Percentiles rank a stretch among this genome's conserved stretches.
These are phyloP conservation scores for Aspergillus calidoustus DNA, from an alignment of 2,329 filamentous ascomycete species.

Conservation along the genomic window DNA sequence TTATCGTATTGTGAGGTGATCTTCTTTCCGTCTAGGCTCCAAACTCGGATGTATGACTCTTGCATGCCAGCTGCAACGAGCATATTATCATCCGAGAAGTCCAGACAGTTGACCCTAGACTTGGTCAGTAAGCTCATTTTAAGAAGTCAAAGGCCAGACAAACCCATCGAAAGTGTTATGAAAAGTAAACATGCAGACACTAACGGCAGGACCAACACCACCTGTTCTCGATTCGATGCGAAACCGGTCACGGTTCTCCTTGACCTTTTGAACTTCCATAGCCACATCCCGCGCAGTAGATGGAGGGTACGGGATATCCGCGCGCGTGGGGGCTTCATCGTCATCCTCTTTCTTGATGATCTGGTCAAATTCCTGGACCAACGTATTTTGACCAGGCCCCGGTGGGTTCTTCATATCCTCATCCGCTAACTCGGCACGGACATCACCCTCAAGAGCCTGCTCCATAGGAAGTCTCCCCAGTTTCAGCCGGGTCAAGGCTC, in stretches of 20 bases:
- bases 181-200: constrained; percentile 97
- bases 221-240: constrained; percentile 83
- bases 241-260: constrained; percentile 90
- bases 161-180: constrained; percentile 94
- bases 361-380: constrained; percentile 86
- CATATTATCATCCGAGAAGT: constrained; percentile 89
- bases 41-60: constrained; percentile 94
- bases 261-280: constrained; percentile 91
- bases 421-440: constrained; percentile 84
- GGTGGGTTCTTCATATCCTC: constrained; percentile 81
- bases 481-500: constrained; percentile 66
- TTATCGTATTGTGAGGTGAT: constrained; percentile 70
- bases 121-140: constrained; percentile 27
- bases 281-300: constrained; percentile 88
- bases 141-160: constrained; percentile 34
- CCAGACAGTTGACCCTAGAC: constrained; percentile 80
- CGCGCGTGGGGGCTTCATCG: constrained; percentile 76
- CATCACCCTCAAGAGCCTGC: constrained; percentile 77
- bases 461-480: constrained; percentile 87
- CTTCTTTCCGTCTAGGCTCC: constrained; percentile 84
- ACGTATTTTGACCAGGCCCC: constrained; percentile 67
- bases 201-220: constrained; percentile 80
- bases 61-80: constrained; percentile 87
- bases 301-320: constrained; percentile 82
- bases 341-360: constrained; percentile 89